These are phyloP conservation scores for Leptographium radiaticola DNA, from an alignment of 2,329 filamentous ascomycete genomes.

Conservation along the genomic window DNA sequence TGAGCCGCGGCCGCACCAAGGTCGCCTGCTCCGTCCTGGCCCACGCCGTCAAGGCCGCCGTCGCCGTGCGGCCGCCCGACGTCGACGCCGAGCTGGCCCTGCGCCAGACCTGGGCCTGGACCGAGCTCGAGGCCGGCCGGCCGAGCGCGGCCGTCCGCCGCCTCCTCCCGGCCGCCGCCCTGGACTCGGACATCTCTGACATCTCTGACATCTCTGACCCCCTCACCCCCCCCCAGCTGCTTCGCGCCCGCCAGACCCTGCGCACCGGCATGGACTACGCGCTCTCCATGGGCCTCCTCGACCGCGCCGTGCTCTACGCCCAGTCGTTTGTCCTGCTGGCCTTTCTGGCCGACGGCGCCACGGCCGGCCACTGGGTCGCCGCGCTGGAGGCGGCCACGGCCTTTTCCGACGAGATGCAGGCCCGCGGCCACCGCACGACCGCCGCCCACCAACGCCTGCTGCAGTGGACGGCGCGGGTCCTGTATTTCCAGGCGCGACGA, in stretches of 20 bases:
- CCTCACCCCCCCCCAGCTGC: slow-evolving; percentile 25
- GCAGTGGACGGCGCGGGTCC: slow-evolving; percentile 52
- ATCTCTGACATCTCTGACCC: slow-evolving; percentile 3
- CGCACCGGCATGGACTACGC: slow-evolving; percentile 39
- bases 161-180: slow-evolving; percentile 21
- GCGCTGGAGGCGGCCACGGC: slow-evolving; percentile 28
- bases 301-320: slow-evolving; percentile 39
- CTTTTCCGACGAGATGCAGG: slow-evolving; percentile 29
- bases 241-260: slow-evolving; percentile 43
- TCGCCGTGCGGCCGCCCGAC: slow-evolving; percentile 10
- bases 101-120: slow-evolving; percentile 54
- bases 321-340: slow-evolving; percentile 52
- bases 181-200: slow-evolving; percentile 15
- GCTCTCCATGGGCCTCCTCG: slow-evolving; percentile 33
- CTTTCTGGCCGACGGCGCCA: slow-evolving; percentile 42
- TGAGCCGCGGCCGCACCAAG: slow-evolving; percentile 38
- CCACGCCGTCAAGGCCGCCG: slow-evolving; percentile 26
- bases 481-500: slow-evolving; percentile 51
- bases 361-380: slow-evolving; percentile 32
- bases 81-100: slow-evolving; percentile 20
- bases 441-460: slow-evolving; percentile 49
- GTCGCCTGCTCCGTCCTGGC: slow-evolving; percentile 52
- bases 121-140: slow-evolving; percentile 37
- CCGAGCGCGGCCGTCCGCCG: slow-evolving; percentile 21
- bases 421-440: slow-evolving; percentile 20